Evolutionary conservation across 164 flowering plant species (phyloP).

Genomic region (Nymphaea thermarum): DNA sequence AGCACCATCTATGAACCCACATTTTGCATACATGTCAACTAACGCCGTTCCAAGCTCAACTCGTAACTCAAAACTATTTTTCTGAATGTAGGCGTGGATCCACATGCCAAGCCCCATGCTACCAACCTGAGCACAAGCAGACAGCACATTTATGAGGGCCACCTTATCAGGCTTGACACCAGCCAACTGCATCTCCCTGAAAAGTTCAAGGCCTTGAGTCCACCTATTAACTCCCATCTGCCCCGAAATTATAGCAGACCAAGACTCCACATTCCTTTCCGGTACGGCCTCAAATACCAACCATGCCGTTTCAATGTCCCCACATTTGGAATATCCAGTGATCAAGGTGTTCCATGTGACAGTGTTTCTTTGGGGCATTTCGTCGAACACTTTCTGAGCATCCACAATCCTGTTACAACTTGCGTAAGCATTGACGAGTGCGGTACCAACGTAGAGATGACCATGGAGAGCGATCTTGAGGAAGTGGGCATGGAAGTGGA

Average conservation of each 20-base stretch:
- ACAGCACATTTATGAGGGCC: constrained; percentile 10
- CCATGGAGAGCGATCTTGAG: neutral
- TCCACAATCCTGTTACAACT: constrained; percentile 16
- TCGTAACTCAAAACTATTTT: neutral
- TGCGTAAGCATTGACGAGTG: constrained; percentile 63
- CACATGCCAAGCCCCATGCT: constrained; percentile 13
- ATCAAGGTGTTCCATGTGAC: constrained; percentile 15
- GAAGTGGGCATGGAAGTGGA: constrained; percentile 27
- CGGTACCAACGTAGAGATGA: constrained; percentile 17
- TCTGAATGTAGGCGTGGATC: constrained; percentile 10
- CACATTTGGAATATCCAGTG: constrained; percentile 12
- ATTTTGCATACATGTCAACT: constrained; percentile 17
- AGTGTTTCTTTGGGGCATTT: constrained; percentile 5
- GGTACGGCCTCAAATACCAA: constrained; percentile 6
- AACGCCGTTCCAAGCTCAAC: constrained; percentile 15
- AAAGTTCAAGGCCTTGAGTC: constrained; percentile 10
- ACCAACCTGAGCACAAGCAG: constrained; percentile 16
- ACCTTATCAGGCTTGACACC: constrained; percentile 13
- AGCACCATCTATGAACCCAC: constrained; percentile 12
- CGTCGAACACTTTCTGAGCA: constrained; percentile 10
- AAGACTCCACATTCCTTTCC: constrained; percentile 9
- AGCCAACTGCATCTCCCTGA: constrained; percentile 8
- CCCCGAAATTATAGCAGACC: constrained; percentile 10
- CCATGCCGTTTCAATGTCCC: constrained; percentile 7
- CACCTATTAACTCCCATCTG: constrained; percentile 4